phyloP scores from a whole-genome alignment of 352 stramenopile genomes.

The Globisporangium heterothallicum region DNA sequence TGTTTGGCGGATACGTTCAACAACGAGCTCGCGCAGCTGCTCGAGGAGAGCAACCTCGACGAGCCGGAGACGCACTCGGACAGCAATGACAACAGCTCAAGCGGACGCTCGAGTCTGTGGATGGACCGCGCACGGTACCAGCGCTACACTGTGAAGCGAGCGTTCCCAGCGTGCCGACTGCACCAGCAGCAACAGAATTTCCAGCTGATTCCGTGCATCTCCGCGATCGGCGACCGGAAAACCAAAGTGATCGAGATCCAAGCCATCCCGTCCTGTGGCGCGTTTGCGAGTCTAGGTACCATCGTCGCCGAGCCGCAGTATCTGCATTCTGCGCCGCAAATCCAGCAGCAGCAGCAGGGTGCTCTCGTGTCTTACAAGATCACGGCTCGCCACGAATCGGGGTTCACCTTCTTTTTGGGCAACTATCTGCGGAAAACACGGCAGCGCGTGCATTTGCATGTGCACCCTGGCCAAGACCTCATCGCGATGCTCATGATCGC shows the following conservation, averaged over 20 bases:
- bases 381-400: conserved; percentile 13
- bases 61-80: neutral
- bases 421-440: conserved; percentile 17
- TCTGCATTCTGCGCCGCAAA: neutral
- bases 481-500: conserved; percentile 22
- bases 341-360: neutral
- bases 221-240: conserved; percentile 10
- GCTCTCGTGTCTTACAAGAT: conserved; percentile 15
- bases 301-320: conserved; percentile 12
- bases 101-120: neutral
- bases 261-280: conserved; percentile 13
- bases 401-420: conserved; percentile 24
- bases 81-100: neutral
- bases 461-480: conserved; percentile 23
- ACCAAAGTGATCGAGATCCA: conserved; percentile 11
- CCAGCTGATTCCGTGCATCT: conserved; percentile 19
- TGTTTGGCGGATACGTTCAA: conserved; percentile 15
- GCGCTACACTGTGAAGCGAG: conserved; percentile 15
- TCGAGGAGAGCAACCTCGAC: conserved; percentile 1
- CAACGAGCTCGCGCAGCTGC: conserved; percentile 18
- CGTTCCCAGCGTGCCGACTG: conserved; percentile 21
- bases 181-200: conserved; percentile 20
- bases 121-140: conserved; percentile 5
- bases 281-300: conserved; percentile 15
- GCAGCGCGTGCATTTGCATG: conserved; percentile 11